Evolutionary conservation across 2,329 filamentous ascomycete species (phyloP).

Genomic region (Fusarium subtropicale): DNA sequence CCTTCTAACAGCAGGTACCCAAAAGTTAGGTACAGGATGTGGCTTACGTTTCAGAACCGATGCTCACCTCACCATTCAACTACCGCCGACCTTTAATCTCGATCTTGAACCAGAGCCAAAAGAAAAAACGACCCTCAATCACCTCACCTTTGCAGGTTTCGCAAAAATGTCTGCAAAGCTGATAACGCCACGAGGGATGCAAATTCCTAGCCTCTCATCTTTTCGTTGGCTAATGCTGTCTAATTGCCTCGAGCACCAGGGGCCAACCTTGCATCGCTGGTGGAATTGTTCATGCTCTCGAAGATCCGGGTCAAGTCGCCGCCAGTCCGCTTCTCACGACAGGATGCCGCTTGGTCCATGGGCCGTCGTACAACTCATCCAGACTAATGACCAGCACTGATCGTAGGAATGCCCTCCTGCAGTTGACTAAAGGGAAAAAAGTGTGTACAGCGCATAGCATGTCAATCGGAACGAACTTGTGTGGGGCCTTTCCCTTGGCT

Average conservation of each 20-base stretch:
- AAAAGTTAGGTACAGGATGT: not conserved
- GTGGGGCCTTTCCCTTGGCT: constrained; percentile 21
- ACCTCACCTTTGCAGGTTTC: constrained; percentile 8
- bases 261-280: constrained; percentile 20
- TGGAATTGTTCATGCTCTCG: constrained; percentile 19
- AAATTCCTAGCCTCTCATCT: constrained; percentile 2
- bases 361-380: constrained; percentile 21
- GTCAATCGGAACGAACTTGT: constrained; percentile 24
- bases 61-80: constrained; percentile 27
- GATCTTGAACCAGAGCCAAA: constrained; percentile 1
- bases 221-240: constrained; percentile 21
- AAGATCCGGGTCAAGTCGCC: constrained; percentile 20
- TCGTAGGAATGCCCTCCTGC: constrained; percentile 23
- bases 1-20: not conserved
- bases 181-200: constrained; percentile 23
- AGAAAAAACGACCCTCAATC: not conserved
- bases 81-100: constrained; percentile 25
- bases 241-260: constrained; percentile 22
- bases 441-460: constrained; percentile 27
- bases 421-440: constrained; percentile 3
- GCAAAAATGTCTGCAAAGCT: constrained; percentile 2
- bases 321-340: constrained; percentile 6
- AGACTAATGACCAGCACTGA: constrained; percentile 18
- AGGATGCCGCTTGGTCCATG: constrained; percentile 21
- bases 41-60: constrained; percentile 24